Percentiles rank a stretch among this genome's conserved stretches.
phyloP scores from a whole-genome alignment of 2,329 filamentous ascomycete species.

The Colletotrichum chrysophilum region DNA sequence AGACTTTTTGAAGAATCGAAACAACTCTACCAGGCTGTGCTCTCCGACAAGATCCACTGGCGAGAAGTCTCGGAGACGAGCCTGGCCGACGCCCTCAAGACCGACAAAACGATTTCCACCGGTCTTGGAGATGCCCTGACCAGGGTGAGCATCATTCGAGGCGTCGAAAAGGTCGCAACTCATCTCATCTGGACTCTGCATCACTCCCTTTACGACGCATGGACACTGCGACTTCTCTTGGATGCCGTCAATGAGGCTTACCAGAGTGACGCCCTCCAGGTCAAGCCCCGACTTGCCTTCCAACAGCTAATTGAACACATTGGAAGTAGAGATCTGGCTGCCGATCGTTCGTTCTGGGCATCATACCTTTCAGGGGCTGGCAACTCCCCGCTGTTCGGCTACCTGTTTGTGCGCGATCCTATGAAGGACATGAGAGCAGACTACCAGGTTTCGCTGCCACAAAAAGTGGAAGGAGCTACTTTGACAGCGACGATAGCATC shows the following conservation, averaged over 20 bases:
- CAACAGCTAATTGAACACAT: neutral
- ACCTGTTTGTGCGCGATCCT: neutral
- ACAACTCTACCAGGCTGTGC: neutral
- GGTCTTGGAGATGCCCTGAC: neutral
- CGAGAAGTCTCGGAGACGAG: neutral
- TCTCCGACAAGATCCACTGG: neutral
- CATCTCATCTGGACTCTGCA: conserved; percentile 15
- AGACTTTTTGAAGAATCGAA: neutral
- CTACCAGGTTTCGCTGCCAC: neutral
- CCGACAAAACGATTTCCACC: neutral
- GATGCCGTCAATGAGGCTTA: conserved; percentile 20
- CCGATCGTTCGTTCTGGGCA: neutral
- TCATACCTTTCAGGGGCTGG: neutral
- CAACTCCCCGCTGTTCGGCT: neutral
- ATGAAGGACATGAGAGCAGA: neutral
- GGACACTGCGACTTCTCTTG: conserved; percentile 21
- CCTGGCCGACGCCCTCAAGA: neutral
- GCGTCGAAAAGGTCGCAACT: neutral
- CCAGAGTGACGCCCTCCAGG: neutral
- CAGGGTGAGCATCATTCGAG: neutral
- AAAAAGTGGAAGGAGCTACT: neutral
- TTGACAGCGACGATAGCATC: neutral
- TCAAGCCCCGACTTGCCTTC: neutral
- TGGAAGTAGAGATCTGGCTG: neutral
- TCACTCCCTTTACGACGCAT: conserved; percentile 18